Base-by-base conservation (phyloP, 116 monocot species). In the Posidonia oceanica region DNA sequence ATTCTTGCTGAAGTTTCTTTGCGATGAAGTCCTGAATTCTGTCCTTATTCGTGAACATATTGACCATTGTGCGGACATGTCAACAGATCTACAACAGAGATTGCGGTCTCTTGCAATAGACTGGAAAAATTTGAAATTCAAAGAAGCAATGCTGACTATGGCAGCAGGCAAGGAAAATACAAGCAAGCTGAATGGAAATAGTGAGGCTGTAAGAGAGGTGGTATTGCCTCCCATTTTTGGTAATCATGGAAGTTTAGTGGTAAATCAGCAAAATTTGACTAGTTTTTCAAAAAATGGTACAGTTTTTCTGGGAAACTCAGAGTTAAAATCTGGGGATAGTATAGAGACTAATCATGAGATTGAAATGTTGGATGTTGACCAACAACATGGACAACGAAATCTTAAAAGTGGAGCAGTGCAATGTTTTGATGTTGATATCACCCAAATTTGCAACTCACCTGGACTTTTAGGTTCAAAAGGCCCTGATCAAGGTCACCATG, bases 1-100 rank as follows among this genome's bases (percentile, higher is more conserved):
- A 69, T 80, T 76, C 70, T 79, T 93, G 75, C 74, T 98, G 61
- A 98, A 90, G 68, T 98, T 98, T 83, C 82, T 98, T 37, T 93
- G 98, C 68, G 88, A 98, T 70, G 98, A 98, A 76, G 82, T 82
- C 15, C 79, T 93, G 62, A 93, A 76, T 73, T 84, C 98, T 72
- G 67, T 82, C 29, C 78, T 93, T 80, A 66, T 98, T 41, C 87
- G 88, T 59, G 98, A 98, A 48, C 85, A 98, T 64, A 84, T 98
- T 53, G 98, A 98, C 36, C 98, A 90, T 16, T 90, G 90, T 69
- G 72, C 78, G 55, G 90, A 93, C 36, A 83, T 81, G 38, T 90
- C 84, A 52, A 81, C 52, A 74, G 93, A 86, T 72, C 76, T 90
- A 14, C 98, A 93, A 67, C 89, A 89, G 63, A 93, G 83, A 68